A percentile compares a stretch with the other conserved stretches of the same genome.
Conservation (phyloP, 768 basidiomycete genomes). For the Lactarius hengduanensis region DNA sequence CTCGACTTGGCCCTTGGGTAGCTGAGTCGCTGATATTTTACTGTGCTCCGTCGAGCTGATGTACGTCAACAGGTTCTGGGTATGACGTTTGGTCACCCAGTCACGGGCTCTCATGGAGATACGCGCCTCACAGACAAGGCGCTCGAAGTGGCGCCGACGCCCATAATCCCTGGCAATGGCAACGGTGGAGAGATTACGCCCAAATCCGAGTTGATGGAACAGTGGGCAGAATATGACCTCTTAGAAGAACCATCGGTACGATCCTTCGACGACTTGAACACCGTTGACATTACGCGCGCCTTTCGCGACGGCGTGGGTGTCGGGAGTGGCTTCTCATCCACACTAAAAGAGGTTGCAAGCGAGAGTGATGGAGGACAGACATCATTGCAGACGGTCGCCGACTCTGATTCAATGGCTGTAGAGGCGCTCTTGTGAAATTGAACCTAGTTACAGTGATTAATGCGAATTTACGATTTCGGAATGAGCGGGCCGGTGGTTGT, state of each 20-base stretch:
- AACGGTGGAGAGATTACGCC: not conserved
- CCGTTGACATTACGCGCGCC: not conserved
- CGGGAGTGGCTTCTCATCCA: not conserved
- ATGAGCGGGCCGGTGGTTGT: not conserved
- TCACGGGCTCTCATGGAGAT: not conserved
- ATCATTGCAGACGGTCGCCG: not conserved
- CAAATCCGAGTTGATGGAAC: not conserved
- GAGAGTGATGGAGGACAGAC: not conserved
- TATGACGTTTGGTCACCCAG: constrained; percentile 17
- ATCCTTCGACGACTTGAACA: constrained; percentile 9
- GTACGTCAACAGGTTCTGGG: constrained; percentile 12
- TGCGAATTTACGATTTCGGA: not conserved
- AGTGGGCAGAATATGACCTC: constrained; percentile 13
- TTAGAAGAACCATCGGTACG: constrained; percentile 15
- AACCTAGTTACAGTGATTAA: not conserved
- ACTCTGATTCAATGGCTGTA: constrained; percentile 5
- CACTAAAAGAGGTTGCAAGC: not conserved
- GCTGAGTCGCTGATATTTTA: not conserved
- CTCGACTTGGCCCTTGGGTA: constrained; percentile 27
- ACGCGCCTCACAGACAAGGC: constrained; percentile 20
- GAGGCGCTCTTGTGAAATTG: constrained; percentile 13
- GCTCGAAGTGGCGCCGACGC: not conserved
- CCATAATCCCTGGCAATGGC: not conserved
- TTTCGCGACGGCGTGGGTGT: constrained; percentile 2
- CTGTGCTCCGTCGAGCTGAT: constrained; percentile 4